Evolutionary conservation across 1,139 yeast species (phyloP), one percentile per base, ranked within the genome.

Genomic region (Sugiyamaella xylanicola): DNA sequence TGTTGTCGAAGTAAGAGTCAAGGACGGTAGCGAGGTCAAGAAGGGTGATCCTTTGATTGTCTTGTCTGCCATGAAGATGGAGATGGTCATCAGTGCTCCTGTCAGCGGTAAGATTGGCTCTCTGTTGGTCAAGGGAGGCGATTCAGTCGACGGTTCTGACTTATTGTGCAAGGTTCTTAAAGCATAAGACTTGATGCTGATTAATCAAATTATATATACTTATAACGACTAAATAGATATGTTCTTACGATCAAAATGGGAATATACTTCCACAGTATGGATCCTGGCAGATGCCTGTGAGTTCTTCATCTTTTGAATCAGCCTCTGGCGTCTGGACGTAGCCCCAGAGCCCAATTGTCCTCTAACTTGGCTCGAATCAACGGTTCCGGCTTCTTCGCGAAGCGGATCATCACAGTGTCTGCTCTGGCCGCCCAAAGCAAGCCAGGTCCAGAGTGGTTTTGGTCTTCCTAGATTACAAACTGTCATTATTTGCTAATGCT

Each of bases 21-120:
- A 90, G 76, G 83, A 83, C 65, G 97, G 96, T 59, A 79, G 85
- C 54, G 87, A 86, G 64, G 96, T 95, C 63, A 90, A 88, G 82
- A 93, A 92, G 83, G 99, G 99, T 64, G 97, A 93, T 71, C 95
- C 97, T 44, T 74, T 93, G 65, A 96, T 96, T 56, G 97, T 93
- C 29, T 80, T 93, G 69, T 85, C 95, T 70, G 99, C 99, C 63
- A 95, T 93, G 99, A 95, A 95, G 83, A 95, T 95, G 99, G 99
- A 93, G 78, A 93, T 93, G 98, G 96, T 93, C 53, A 92, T 93
- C 65, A 83, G 92, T 71, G 93, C 99, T 8, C 96, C 96, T 54
- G 86, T 83, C 60, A 80, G 86, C 58, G 99, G 99, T 71, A 83
- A 80, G 70, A 84, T 95, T 59, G 85, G 87, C 53, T 87, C 86